Percentiles rank a stretch among this genome's conserved stretches.
Evolutionary conservation across 805 yeast genomes (phyloP).

Genomic region (Barnettozyma sucrosica): DNA sequence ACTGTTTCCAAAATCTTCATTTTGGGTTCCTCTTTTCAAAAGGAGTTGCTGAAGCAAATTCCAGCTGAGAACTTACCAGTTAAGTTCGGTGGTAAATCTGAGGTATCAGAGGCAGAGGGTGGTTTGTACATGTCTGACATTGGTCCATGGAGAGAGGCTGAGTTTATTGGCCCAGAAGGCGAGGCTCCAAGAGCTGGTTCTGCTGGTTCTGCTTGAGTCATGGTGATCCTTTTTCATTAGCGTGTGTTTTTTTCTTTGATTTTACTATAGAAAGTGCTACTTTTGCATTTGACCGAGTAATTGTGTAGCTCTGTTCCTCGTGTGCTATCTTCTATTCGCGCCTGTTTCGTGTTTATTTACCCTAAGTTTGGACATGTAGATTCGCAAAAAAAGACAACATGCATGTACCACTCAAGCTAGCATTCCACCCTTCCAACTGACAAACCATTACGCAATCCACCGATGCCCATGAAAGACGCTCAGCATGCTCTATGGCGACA

Average conservation of each 20-base stretch:
- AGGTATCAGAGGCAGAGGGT: slow-evolving; percentile 58
- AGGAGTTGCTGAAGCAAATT: slow-evolving; percentile 84
- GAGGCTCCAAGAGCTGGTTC: slow-evolving; percentile 67
- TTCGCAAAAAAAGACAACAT: not conserved
- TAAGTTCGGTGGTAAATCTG: slow-evolving; percentile 84
- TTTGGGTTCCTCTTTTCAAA: slow-evolving; percentile 69
- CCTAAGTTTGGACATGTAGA: not conserved
- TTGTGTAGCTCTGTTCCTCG: not conserved
- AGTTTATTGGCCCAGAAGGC: slow-evolving; percentile 92
- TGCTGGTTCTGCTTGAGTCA: not conserved
- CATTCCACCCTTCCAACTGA: too few relatives aligned
- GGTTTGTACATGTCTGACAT: slow-evolving; percentile 83
- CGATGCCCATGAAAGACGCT: not conserved
- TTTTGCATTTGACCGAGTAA: too few relatives aligned
- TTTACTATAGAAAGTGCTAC: not conserved
- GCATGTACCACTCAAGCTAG: too few relatives aligned
- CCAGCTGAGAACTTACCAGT: slow-evolving; percentile 89
- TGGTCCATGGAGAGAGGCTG: slow-evolving; percentile 95
- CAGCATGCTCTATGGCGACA: slow-evolving; percentile 5
- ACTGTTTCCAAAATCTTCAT: slow-evolving; percentile 93
- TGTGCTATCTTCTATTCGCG: not conserved
- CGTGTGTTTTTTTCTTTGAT: not conserved
- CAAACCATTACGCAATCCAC: too few relatives aligned
- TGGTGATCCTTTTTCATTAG: not conserved
- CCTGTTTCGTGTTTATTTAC: not conserved